Base-by-base conservation (phyloP, 176 grass and related monocot species). In the Triticum aestivum region DNA sequence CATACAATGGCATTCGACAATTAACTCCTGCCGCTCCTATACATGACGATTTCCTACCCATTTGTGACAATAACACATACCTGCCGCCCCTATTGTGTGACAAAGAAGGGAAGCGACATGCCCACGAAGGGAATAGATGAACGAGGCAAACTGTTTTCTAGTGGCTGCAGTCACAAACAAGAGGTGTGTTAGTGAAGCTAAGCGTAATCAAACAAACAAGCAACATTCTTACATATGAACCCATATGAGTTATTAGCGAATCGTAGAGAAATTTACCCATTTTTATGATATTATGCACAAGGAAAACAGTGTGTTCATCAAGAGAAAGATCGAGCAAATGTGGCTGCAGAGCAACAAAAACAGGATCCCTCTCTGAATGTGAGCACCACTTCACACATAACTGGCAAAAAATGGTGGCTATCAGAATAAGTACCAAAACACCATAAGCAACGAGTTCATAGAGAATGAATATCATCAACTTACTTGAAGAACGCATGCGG, bases 401-500 rank as follows among this genome's bases (percentile, higher is more conserved):
- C 96, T 96, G 79, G 71, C 68, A 77, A 52, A 39, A 74, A 73
- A 70, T 11, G 5, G 21, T 32, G 3, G 29, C 18, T 27, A 81
- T 86, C 23, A 51, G 65, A 23, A 47, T 26, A 23, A 51, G 29
- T 23, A 61, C 1, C 24, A 79, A 47, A 74, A 15, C 69, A 59
- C 6, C 7, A 6, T 18, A 52, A 52, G 58, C 33, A 85, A 78
- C 67, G 73, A 13, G 26, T 2, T 44, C 21, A 38, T 34, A 61
- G 18, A 68, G 41, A 84, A 38, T 61, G 39, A 33, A 70, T 68
- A 63, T 56, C 21, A 45, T 82, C 47, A 66, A 59, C 88, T 91
- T 70, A 98, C 96, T 94, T 98, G 96, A 78, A 98, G 89, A 88
- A 96, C 88, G 80, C 93, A 93, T 73, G 96, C 93, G 38, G 93